phyloP scores from a whole-genome alignment of 805 yeast genomes.

The Yamadazyma laniorum region DNA sequence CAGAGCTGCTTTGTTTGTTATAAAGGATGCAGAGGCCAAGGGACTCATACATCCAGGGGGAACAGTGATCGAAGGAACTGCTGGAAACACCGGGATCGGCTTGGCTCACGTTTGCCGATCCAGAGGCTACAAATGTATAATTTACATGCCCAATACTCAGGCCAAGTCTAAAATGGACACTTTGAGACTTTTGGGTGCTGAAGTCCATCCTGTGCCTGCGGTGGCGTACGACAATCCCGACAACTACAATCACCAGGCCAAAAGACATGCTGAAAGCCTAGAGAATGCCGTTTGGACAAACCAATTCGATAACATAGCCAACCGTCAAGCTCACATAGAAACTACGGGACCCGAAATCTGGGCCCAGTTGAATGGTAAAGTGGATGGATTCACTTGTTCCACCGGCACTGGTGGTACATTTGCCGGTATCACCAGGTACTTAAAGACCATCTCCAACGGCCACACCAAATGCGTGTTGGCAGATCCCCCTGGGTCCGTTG shows the following conservation, averaged over 20 bases:
- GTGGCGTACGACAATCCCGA: conserved; percentile 78
- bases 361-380: conserved; percentile 74
- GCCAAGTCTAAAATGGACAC: conserved; percentile 77
- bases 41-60: conserved; percentile 73
- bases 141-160: conserved; percentile 91
- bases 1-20: conserved; percentile 77
- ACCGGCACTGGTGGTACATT: conserved; percentile 94
- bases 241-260: conserved; percentile 86
- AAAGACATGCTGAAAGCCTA: conserved; percentile 72
- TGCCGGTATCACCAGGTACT: conserved; percentile 79
- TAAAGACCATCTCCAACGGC: conserved; percentile 67
- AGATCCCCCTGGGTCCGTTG: conserved; percentile 91
- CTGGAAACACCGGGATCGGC: conserved; percentile 96
- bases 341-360: conserved; percentile 93
- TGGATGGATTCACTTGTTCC: conserved; percentile 85
- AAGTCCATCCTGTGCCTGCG: conserved; percentile 86
- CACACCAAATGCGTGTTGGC: conserved; percentile 62
- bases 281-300: conserved; percentile 90
- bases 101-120: conserved; percentile 78
- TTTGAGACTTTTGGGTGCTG: conserved; percentile 75
- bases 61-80: conserved; percentile 89
- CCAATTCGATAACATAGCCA: conserved; percentile 86
- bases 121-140: conserved; percentile 79
- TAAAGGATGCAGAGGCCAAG: conserved; percentile 72
- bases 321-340: conserved; percentile 83